Base-by-base conservation (phyloP, 345 rosid species). In the Corchorus capsularis region DNA sequence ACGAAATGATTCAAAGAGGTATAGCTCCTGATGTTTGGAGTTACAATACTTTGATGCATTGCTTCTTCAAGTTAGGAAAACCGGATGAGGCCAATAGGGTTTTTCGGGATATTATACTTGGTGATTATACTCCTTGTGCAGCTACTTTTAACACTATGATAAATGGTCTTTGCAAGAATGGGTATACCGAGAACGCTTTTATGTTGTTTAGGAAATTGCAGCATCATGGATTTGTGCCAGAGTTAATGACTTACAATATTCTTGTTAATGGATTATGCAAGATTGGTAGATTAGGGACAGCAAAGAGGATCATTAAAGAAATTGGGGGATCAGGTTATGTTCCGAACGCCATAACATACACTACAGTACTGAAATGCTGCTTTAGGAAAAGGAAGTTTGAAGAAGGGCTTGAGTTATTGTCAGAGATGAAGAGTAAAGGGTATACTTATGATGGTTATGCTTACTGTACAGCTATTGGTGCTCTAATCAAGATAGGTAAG, bases 391-490 rank as follows among this genome's bases (percentile, higher is more conserved):
- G 79, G 83, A 81, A 81, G 82, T 85, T 86, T 76, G 74, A 86
- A n/a, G 85, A 87, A 79, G 95, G 98, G 64, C 73, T 93, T 62
- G 84, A 89, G 43, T 69, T 92, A 71, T 80, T 93, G 45, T 56
- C 66, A 4, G 87, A 83, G 76, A 92, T 91, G 97, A 85, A 76
- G 55, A 78, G 75, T 64, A 86, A 81, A 78, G 98, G 99, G 27
- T 85, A 81, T 75, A 92, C 93, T 0, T 93, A 82, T 75, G 99
- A 91, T 32, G 97, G 97, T 59, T 96, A 86, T 68, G 97, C 89
- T 1, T 87, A 91, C 74, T 89, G 90, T 11, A 88, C 90, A 0
- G 96, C 85, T 59, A 80, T 88, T 78, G 85, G 85, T 63, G 97
- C 92, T 66, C 84, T 91, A 54, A n/a, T 89, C 81, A 96, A 92